Evolutionary conservation across 1,139 yeast species (phyloP), one percentile per base, ranked within the genome.

Genomic region (Taphrina sp.): DNA sequence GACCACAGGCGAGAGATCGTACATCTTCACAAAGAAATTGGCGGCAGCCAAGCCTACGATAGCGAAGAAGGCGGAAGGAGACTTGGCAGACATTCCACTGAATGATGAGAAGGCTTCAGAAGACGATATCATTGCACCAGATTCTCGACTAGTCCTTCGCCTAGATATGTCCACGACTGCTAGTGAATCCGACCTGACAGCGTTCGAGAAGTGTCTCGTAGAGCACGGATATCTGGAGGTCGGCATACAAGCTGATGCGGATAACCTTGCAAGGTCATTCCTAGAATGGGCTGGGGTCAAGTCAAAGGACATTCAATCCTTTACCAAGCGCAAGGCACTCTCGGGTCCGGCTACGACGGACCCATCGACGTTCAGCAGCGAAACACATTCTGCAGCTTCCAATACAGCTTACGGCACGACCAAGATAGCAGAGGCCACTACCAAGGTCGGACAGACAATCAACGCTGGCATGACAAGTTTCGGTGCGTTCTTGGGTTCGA

Each of bases 201-300:
- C 24, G 23, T 38, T 49, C 28, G 54, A 49, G 19, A 31, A 33
- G 26, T 20, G 20, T 5, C 41, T 49, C 14, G 54, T 49, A 7
- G 54, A 49, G 14, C 35, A 41, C 23, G 33, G 39, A 12, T 49
- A 26, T 34, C 36, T 49, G 26, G n/a, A 39, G 38, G 44, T 42
- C 19, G 54, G 54, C 2, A 35, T 46, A 16, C 54, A 49, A 39
- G 54, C 54, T 2, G 54, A 49, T 39, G 54, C 54, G 2, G 54
- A 49, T 33, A 33, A 38, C 23, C 33, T 49, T 3, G 33, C 54
- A 2, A 38, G 54, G 10, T 38, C 38, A 12, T 43, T 43, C 19
- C 37, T 43, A 29, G 39, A 49, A 16, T 49, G 54, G 54, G 31
- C 46, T 22, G 39, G 37, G 7, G 14, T 41, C 41, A 43, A 38